Conservation (phyloP, 2,329 filamentous ascomycete genomes). For the Cladosporium austrohemisphaericum region DNA sequence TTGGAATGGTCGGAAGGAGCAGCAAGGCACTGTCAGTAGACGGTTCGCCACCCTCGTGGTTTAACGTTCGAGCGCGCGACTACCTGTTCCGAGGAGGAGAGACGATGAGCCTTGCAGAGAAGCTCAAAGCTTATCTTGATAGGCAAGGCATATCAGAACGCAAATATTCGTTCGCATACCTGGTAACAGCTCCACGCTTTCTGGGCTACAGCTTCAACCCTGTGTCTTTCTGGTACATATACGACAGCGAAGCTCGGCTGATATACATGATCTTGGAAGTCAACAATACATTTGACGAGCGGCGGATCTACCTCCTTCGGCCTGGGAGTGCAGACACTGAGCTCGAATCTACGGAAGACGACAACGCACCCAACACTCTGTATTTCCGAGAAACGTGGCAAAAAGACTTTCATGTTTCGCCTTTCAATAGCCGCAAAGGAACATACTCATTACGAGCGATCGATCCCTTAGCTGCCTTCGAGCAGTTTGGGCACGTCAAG, state of each 20-base stretch:
- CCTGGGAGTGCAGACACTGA: slow-evolving; percentile 27
- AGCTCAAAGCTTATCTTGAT: slow-evolving; percentile 58
- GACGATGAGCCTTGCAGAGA: slow-evolving; percentile 56
- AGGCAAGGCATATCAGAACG: slow-evolving; percentile 55
- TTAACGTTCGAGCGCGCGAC: slow-evolving; percentile 56
- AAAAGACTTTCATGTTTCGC: slow-evolving; percentile 74
- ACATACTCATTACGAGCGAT: slow-evolving; percentile 46
- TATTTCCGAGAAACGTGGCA: slow-evolving; percentile 53
- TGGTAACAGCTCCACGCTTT: slow-evolving; percentile 67
- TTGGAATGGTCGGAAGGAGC: slow-evolving; percentile 57
- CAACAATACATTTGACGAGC: slow-evolving; percentile 73
- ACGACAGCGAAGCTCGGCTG: slow-evolving; percentile 55
- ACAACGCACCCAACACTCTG: slow-evolving; percentile 16
- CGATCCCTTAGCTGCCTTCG: slow-evolving; percentile 40
- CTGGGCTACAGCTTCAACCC: slow-evolving; percentile 71
- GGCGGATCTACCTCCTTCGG: slow-evolving; percentile 61
- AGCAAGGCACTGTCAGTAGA: slow-evolving; percentile 55
- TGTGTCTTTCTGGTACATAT: slow-evolving; percentile 76
- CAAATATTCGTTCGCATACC: slow-evolving; percentile 64
- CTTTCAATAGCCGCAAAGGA: slow-evolving; percentile 60
- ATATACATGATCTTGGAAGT: slow-evolving; percentile 68
- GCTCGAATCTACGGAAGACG: background rate
- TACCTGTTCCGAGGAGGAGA: slow-evolving; percentile 57
- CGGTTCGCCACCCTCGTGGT: slow-evolving; percentile 47
- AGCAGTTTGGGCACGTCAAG: slow-evolving; percentile 25